Evolutionary conservation across 2,329 filamentous ascomycete genomes (phyloP), one percentile per base, ranked within the genome.

Genomic region (Xylaria sp.): DNA sequence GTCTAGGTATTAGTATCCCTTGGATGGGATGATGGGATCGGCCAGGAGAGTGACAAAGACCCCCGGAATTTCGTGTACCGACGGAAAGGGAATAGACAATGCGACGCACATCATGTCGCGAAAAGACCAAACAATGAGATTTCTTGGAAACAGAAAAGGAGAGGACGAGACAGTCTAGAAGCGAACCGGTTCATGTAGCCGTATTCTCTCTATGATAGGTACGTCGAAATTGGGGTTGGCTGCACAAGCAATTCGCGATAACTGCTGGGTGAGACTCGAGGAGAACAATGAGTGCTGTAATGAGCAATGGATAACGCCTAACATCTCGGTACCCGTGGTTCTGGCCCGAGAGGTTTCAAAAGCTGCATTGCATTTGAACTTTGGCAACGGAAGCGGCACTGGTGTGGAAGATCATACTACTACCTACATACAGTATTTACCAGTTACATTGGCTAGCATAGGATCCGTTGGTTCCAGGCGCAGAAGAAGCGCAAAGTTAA

Each of bases 341-440:
- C 31, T 6, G 15, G 20, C 49, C 26, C n/a, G 42, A 33, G 40
- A 36, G 17, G 65, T 59, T 67, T 67, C 36, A 49, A 54, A 20
- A 60, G 60, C 46, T 59, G 48, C 48, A 48, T 33, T 36, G 54
- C 17, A 63, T 36, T 59, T 11, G 36, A 40, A 36, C 31, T 33
- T 36, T 33, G 28, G 49, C 31, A 61, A 66, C 63, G 63, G 57
- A 61, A 60, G 40, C 48, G 48, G 63, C 40, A 42, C 51, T 59
- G 59, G 28, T n/a, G 26, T 58, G n/a, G 59, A 53, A 38, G 26
- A 67, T 67, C 59, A 62, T 44, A 51, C 26, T 38, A 56, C 13
- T 28, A 28, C 28, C 2, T 28, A 28, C 28, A 15, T 40, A 40
- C 36, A 40, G 36, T 31, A 28, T 26, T 33, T 23, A 38, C 51